Evolutionary conservation across 2,329 filamentous ascomycete genomes (phyloP).

Genomic region (Didymellaceae sp.): DNA sequence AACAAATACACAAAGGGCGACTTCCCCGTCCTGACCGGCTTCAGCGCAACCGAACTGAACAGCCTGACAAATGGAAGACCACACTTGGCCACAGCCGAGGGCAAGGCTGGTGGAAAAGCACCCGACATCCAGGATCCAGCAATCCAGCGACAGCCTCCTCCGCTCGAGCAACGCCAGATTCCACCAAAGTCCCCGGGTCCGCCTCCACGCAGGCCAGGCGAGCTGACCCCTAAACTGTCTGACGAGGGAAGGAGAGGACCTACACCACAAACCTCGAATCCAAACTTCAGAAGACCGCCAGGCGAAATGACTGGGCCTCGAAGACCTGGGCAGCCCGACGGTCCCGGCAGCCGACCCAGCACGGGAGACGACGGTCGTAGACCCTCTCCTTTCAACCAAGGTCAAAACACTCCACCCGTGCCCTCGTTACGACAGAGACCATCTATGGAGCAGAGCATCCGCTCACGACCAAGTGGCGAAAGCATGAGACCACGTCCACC

Average conservation of each 20-base stretch:
- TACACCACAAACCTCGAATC: constrained; percentile 19
- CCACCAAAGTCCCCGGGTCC: constrained; percentile 32
- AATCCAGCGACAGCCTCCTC: constrained; percentile 22
- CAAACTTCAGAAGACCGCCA: constrained; percentile 33
- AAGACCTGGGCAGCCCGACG: constrained; percentile 30
- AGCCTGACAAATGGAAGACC: constrained; percentile 67
- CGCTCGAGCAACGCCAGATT: constrained; percentile 24
- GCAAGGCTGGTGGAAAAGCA: constrained; percentile 26
- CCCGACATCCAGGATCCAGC: constrained; percentile 18
- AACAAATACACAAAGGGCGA: constrained; percentile 82
- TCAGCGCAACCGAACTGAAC: constrained; percentile 79
- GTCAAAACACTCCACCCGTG: constrained; percentile 33
- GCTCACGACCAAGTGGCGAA: constrained; percentile 45
- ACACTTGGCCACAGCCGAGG: constrained; percentile 39
- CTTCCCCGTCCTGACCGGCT: constrained; percentile 78
- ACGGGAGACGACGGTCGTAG: constrained; percentile 42
- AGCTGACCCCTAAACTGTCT: constrained; percentile 16
- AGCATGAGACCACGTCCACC: constrained; percentile 42
- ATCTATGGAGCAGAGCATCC: constrained; percentile 45
- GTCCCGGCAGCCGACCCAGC: constrained; percentile 31
- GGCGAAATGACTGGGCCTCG: constrained; percentile 31
- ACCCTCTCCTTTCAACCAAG: constrained; percentile 30
- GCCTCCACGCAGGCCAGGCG: constrained; percentile 31
- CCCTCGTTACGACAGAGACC: constrained; percentile 40
- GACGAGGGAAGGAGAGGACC: constrained; percentile 27